Evolutionary conservation across 192 early-diverging fungal genomes (phyloP).

Genomic region (Linnemannia zychae): DNA sequence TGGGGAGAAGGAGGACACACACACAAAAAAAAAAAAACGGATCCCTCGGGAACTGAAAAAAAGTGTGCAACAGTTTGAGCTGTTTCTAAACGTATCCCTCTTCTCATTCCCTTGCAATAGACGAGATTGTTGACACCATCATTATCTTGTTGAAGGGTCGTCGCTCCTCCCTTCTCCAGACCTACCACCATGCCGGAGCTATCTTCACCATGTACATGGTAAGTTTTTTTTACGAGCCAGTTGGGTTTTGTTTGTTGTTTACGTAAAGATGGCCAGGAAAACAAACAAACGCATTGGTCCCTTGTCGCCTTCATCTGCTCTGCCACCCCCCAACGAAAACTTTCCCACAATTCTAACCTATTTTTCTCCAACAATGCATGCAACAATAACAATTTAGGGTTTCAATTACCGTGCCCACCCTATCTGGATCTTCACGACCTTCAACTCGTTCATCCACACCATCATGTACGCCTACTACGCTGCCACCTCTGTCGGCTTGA

Average conservation of each 20-base stretch:
- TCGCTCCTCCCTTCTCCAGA: constrained; percentile 72
- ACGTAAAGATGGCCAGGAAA: not conserved
- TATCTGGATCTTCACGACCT: constrained; percentile 76
- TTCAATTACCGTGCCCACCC: constrained; percentile 69
- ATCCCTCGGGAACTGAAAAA: not conserved
- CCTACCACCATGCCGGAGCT: constrained; percentile 81
- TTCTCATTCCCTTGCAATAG: constrained; percentile 42
- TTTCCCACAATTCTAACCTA: constrained; percentile 4
- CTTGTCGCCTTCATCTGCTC: not conserved
- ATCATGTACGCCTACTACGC: constrained; percentile 84
- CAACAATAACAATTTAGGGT: constrained; percentile 19
- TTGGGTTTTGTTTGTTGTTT: not conserved
- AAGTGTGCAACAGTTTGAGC: not conserved
- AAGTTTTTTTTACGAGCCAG: not conserved
- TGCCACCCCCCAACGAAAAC: not conserved
- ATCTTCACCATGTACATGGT: constrained; percentile 73
- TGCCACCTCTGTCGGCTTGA: constrained; percentile 72
- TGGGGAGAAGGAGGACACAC: no score
- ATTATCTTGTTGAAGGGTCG: constrained; percentile 80
- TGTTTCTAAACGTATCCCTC: not conserved
- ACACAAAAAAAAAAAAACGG: not conserved
- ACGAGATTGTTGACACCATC: constrained; percentile 83
- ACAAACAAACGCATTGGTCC: not conserved
- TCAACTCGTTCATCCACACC: constrained; percentile 83
- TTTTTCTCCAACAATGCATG: not conserved